Evolutionary conservation across 306 rosid species (phyloP).

Genomic region (Quercus rubra): DNA sequence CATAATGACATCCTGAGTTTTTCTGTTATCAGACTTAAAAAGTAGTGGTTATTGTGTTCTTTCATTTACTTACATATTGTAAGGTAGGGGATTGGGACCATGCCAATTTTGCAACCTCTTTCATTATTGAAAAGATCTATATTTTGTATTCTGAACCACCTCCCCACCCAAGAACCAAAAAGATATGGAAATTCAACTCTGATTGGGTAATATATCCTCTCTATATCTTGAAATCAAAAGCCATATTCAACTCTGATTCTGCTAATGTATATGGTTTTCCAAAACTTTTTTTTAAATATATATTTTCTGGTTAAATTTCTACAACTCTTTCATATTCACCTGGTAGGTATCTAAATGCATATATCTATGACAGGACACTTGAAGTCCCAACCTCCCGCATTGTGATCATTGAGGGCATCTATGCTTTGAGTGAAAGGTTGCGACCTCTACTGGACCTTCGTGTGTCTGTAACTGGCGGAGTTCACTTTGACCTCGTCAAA

Average conservation of each 20-base stretch:
- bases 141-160: neutral
- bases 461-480: conserved; percentile 98
- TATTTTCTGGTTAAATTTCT: neutral
- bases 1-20: neutral
- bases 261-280: neutral
- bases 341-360: conserved; percentile 6
- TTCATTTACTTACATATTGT: neutral
- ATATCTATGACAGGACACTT: conserved; percentile 70
- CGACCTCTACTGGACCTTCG: conserved; percentile 89
- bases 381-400: conserved; percentile 88
- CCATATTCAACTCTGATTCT: neutral
- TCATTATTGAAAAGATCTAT: neutral
- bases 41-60: neutral
- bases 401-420: conserved; percentile 94
- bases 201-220: neutral
- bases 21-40: neutral
- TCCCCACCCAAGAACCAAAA: neutral
- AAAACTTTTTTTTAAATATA: neutral
- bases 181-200: neutral
- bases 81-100: neutral
- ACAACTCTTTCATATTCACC: neutral
- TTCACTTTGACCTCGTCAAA: conserved; percentile 98
- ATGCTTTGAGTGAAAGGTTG: conserved; percentile 92
- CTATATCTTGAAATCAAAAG: neutral
- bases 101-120: neutral